Base-by-base conservation (phyloP, 257 asterid species). In the Nicotiana obtusifolia region DNA sequence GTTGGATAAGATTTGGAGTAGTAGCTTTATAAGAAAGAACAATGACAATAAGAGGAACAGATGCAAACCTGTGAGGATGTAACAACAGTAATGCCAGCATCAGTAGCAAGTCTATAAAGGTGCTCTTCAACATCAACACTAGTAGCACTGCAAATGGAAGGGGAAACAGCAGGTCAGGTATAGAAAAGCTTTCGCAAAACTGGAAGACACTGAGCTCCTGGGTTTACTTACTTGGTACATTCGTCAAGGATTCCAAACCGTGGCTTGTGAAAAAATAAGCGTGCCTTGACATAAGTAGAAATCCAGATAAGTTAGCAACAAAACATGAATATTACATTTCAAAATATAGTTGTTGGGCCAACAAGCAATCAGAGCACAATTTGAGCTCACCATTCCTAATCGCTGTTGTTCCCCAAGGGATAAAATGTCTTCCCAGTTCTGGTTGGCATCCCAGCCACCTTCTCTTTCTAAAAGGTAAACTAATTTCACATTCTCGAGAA, bases 401-500 rank as follows among this genome's bases (percentile, higher is more conserved):
- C 99, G 92, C 82, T 96, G 99, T 77, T 96, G 99, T 87, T 96
- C 99, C 78, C 99, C 99, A 68, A 96, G 98, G 66, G 99, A 96
- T 67, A 96, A 84, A 85, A 94, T 94, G 86, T 96, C 99, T 88
- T 94, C 99, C 99, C 99, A 96, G 91, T 94, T 96, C 88, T 86
- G 94, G 87, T 67, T 84, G 49, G 97, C 75, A 84, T 91, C 99
- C 95, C 96, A 94, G 35, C 98, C 97, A 71, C 99, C 98, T 91
- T 96, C 98, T 88, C 99, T 91, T 90, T 96, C 97, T 88, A 96
- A 82, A 83, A 96, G 98, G 87, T 96, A 94, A 20, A 91, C 86
- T 75, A 96, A 86, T 82, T 94, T 96, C 53, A 96, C 97, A 83
- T 92, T 93, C 89, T 92, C 98, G 64, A 96, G 86, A 84, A 96